Evolutionary conservation across 345 rosid species (phyloP), one percentile per base, ranked within the genome.

Genomic region (Triadica sebifera): DNA sequence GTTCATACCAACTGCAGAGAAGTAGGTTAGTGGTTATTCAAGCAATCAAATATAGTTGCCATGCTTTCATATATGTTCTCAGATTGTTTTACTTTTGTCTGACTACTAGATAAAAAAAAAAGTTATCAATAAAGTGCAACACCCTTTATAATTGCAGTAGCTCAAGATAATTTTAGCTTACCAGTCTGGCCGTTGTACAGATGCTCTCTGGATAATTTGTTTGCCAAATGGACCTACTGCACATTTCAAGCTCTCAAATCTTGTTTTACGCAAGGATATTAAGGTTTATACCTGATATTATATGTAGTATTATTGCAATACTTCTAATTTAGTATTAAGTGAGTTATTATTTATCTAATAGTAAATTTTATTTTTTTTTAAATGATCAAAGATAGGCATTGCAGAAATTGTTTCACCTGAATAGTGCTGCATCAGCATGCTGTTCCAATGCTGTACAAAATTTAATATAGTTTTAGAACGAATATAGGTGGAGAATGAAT

Each of bases 171-270:
- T 22, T 9, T 19, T 52, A 12, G 45, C 24, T 55, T 9, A 39
- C 61, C 29, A 5, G 17, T 47, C 11, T 45, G 64, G 13, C 51
- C 46, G 19, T 65, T 34, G n/a, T 69, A 57, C 71, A 95, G 99
- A 96, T 86, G 98, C 93, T 51, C 91, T 91, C 19, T 79, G 91
- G 70, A 67, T 96, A 62, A 88, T 91, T 45, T 89, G 94, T 62
- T 86, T 96, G 86, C 99, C 98, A 6, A 76, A 74, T 71, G 99
- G 99, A 69, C 99, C 99, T 52, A 93, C 99, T 41, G 99, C 99
- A 37, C 96, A 93, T 79, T 96, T 96, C 83, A 96, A 89, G 78
- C 85, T 96, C 71, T 91, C 98, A 12, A 86, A 82, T 72, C 96
- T 96, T 68, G 89, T 90, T 65, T 75, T 96, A 22, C 89, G 92